Evolutionary conservation across 2,329 filamentous ascomycete genomes (phyloP), one percentile per base, ranked within the genome.

Genomic region (Furcasterigmium furcatum): DNA sequence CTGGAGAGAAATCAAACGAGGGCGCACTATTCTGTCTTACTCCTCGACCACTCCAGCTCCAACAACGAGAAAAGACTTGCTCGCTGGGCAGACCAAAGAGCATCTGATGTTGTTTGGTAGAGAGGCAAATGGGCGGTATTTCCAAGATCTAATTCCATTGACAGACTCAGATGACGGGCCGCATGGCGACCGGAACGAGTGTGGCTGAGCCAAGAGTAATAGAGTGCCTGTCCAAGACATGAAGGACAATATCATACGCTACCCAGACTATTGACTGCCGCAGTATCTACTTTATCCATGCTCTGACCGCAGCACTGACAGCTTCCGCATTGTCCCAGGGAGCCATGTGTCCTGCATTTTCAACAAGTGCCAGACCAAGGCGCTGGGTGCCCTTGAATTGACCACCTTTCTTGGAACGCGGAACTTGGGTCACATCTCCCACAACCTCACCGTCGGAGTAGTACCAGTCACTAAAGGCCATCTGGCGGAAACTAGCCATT

Each of bases 261-360:
- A n/a, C n/a, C n/a, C n/a, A n/a, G n/a, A n/a, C n/a, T n/a, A n/a
- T n/a, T n/a, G n/a, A n/a, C n/a, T n/a, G n/a, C n/a, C n/a, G n/a
- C n/a, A n/a, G n/a, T n/a, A n/a, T n/a, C n/a, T 27, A 27, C 24
- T 27, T 13, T 4, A 36, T 34, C 41, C 41, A 43, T 6, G 21
- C 21, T n/a, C 22, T n/a, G 9, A 36, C 29, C 14, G 35, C 19
- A 9, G 21, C 29, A 18, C 30, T 20, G 9, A 43, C 29, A 1
- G 41, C 35, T 7, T 43, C 41, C 7, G 45, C 18, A 20, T 47
- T 41, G 38, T 44, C 45, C 20, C 32, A 25, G 7, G 41, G 41
- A 12, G 27, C 38, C 25, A 47, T 44, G 16, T 47, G 45, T 4
- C 45, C 45, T 10, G 45, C 45, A n/a, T 47, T 41, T 19, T 47